Evolutionary conservation across 2,329 filamentous ascomycete species (phyloP), one percentile per base, ranked within the genome.

Genomic region (Colletotrichum cereale): DNA sequence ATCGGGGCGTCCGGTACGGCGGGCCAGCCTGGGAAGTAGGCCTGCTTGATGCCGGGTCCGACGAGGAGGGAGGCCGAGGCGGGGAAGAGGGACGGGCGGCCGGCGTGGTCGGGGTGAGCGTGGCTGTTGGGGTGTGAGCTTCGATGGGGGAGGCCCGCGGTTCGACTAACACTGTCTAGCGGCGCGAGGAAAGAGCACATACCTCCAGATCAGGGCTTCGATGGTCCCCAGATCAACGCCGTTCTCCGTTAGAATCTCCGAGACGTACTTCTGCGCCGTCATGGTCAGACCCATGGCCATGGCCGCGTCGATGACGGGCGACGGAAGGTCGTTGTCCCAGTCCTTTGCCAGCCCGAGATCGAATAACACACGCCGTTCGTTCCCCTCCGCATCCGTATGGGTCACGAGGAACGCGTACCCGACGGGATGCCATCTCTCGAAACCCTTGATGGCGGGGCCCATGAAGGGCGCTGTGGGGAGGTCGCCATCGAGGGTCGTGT

Each of bases 41-140:
- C 53, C 14, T 73, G 53, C 29, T 65, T 73, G 56, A 75, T 68
- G 8, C 74, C 75, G 0, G 76, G 76, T 2, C 77, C 76, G 8
- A 78, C 75, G 29, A 79, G 61, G 11, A 79, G 47, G 1, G 68
- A 42, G 6, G 76, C 76, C 10, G 57, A 64, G 1, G 72, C 29
- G 3, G 74, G 73, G 36, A 79, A 79, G 10, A 69, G 71, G 0
- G 75, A 75, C 2, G 74, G 71, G 36, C 79, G 74, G 21, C 77
- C 77, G 21, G 70, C 72, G 64, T 79, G 77, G 44, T 79, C 78
- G 12, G 75, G 75, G 56, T 79, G 77, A 29, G 72, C 75, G 58
- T 79, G 77, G 40, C 61, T 62, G 24, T 16, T 18, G 2, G 42
- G 2, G 4, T n/a, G 18, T 47, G 14, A 48, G 21, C 21, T 36